Conservation (phyloP, 2,329 filamentous ascomycete species). For the Sporothrix dimorphospora region DNA sequence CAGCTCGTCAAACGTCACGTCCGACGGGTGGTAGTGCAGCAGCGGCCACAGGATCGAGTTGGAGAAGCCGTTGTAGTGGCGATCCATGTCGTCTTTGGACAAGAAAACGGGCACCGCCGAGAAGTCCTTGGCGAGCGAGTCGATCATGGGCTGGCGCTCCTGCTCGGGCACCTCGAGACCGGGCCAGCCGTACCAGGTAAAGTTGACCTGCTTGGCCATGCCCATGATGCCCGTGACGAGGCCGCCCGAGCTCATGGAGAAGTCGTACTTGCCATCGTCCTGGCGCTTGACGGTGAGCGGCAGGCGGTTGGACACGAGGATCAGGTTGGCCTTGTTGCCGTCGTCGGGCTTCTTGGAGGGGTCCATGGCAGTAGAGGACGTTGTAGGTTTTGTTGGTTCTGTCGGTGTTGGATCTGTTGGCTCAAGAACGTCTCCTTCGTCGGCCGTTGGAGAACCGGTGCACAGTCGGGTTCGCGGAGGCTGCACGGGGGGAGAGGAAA, state of each 20-base stretch:
- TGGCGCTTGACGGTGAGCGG: conserved; percentile 96
- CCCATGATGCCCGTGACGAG: conserved; percentile 93
- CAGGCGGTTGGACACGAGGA: conserved; percentile 86
- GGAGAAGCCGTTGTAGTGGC: conserved; percentile 97
- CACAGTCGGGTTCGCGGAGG: conserved; percentile 13
- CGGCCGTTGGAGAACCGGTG: neutral
- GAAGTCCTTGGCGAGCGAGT: conserved; percentile 83
- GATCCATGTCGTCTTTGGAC: conserved; percentile 88
- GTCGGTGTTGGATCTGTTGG: neutral
- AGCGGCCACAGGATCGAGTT: conserved; percentile 98
- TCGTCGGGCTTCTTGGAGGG: conserved; percentile 26
- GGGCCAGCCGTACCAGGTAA: conserved; percentile 99
- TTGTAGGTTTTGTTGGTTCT: neutral
- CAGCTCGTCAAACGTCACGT: conserved; percentile 96
- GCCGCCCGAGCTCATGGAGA: conserved; percentile 95
- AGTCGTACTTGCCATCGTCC: conserved; percentile 88
- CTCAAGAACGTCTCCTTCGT: neutral
- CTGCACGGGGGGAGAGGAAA: neutral
- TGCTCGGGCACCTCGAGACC: conserved; percentile 87
- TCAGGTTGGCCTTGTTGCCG: conserved; percentile 34
- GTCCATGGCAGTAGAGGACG: neutral
- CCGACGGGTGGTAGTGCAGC: conserved; percentile 97
- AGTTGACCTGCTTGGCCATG: conserved; percentile 86
- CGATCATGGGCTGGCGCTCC: conserved; percentile 73
- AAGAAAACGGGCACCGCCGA: conserved; percentile 91